A percentile compares a stretch with the other conserved stretches of the same genome.
phyloP scores from a whole-genome alignment of 2,329 filamentous ascomycete genomes.

The Fusarium haematococcum region DNA sequence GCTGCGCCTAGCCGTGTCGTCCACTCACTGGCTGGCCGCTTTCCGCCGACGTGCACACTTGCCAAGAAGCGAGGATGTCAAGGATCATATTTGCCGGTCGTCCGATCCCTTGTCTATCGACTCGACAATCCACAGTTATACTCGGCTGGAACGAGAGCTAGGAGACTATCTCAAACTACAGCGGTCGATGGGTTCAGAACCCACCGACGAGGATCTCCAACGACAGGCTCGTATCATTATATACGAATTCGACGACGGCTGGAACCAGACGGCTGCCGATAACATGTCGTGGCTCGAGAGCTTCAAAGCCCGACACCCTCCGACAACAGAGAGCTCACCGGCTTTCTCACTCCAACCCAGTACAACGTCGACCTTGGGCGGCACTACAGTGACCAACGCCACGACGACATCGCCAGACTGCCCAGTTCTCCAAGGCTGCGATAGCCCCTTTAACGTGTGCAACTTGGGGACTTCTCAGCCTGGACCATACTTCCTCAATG shows the following conservation, averaged over 20 bases:
- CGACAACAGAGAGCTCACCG: constrained; percentile 37
- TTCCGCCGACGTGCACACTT: constrained; percentile 69
- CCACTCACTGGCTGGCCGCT: constrained; percentile 65
- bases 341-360: constrained; percentile 40
- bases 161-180: constrained; percentile 63
- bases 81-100: constrained; percentile 60
- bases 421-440: constrained; percentile 9
- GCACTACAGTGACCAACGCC: constrained; percentile 28
- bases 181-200: constrained; percentile 58
- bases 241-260: constrained; percentile 71
- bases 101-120: constrained; percentile 67
- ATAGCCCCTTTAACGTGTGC: constrained; percentile 7
- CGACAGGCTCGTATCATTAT: constrained; percentile 70
- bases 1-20: constrained; percentile 62
- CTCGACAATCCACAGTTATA: constrained; percentile 70
- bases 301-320: constrained; percentile 63
- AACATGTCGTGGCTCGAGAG: constrained; percentile 64
- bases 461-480: constrained; percentile 17
- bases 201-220: constrained; percentile 67
- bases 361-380: constrained; percentile 24
- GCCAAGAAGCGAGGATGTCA: constrained; percentile 67
- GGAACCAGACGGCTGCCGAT: constrained; percentile 73
- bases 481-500: constrained; percentile 64
- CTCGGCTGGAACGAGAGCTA: constrained; percentile 67
- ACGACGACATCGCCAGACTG: constrained; percentile 30